These are phyloP conservation scores for Cubamyces lactineus DNA, from an alignment of 768 basidiomycete species.

Conservation along the genomic window DNA sequence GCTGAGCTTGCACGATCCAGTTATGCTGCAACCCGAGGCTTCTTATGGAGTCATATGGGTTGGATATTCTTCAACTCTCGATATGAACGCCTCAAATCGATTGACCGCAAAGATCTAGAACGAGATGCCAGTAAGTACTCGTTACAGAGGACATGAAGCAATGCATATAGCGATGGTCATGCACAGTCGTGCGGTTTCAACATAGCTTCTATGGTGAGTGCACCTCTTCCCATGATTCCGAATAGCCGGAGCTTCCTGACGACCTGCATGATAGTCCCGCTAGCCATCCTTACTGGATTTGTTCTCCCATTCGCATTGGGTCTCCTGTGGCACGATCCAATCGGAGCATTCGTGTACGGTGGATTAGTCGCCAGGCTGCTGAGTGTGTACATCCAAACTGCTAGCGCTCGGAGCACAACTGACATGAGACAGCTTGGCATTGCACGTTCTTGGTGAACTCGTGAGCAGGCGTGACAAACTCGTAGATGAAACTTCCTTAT, in stretches of 20 bases:
- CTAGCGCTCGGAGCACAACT: conserved; percentile 1
- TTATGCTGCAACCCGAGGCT: conserved; percentile 73
- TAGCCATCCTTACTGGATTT: conserved; percentile 64
- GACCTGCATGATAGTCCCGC: conserved; percentile 46
- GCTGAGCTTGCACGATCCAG: conserved; percentile 35
- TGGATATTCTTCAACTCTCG: conserved; percentile 84
- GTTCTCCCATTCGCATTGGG: conserved; percentile 60
- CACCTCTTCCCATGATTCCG: neutral
- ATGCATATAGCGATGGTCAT: neutral
- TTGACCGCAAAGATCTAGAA: conserved; percentile 72
- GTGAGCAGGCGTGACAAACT: conserved; percentile 39
- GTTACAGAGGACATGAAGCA: neutral
- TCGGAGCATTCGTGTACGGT: conserved; percentile 72
- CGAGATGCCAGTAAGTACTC: conserved; percentile 60
- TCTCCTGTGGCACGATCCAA: conserved; percentile 59
- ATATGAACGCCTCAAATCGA: conserved; percentile 61
- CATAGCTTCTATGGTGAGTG: conserved; percentile 65
- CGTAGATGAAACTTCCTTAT: neutral
- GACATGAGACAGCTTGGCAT: conserved; percentile 55
- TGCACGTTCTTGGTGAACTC: conserved; percentile 74
- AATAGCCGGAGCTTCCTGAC: neutral
- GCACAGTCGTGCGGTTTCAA: conserved; percentile 66
- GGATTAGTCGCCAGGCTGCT: conserved; percentile 65
- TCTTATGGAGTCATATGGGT: conserved; percentile 80
- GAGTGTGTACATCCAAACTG: conserved; percentile 43